phyloP scores from a whole-genome alignment of 2,329 filamentous ascomycete species.

The Sporothrix brasiliensis region DNA sequence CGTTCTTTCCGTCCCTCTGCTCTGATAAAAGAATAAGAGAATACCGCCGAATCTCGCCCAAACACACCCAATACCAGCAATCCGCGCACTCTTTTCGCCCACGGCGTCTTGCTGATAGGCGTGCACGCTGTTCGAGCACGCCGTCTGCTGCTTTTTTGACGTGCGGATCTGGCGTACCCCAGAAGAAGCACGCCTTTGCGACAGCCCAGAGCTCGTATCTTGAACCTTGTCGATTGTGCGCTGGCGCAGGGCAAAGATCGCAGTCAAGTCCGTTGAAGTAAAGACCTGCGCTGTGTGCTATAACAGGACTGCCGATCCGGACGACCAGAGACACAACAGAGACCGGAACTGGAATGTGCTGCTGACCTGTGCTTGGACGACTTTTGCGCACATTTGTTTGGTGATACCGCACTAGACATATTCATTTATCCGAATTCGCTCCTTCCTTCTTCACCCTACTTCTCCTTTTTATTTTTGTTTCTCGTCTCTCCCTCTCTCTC shows the following conservation, averaged over 20 bases:
- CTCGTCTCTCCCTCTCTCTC: neutral
- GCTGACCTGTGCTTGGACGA: neutral
- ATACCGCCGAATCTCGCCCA: neutral
- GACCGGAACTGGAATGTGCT: neutral
- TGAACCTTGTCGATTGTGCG: neutral
- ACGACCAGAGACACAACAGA: neutral
- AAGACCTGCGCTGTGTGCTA: neutral
- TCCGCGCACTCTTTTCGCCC: neutral
- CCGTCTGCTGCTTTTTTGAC: slow-evolving; percentile 14
- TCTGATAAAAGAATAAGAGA: slow-evolving; percentile 29
- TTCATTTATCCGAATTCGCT: neutral
- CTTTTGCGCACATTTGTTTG: slow-evolving; percentile 3
- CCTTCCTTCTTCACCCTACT: neutral
- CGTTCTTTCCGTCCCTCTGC: neutral
- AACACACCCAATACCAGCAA: neutral
- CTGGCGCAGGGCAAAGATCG: neutral
- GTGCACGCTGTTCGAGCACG: slow-evolving; percentile 27
- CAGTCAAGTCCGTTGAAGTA: too few relatives aligned
- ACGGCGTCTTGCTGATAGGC: slow-evolving; percentile 27
- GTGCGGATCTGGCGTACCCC: slow-evolving; percentile 3
- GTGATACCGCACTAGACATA: slow-evolving; percentile 2
- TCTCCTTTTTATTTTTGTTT: neutral
- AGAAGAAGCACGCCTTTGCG: neutral
- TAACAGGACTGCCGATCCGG: slow-evolving; percentile 11
- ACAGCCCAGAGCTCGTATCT: slow-evolving; percentile 12